These are phyloP conservation scores for Friedmanniomyces simplex DNA, from an alignment of 495 filamentous ascomycete species.

Conservation along the genomic window DNA sequence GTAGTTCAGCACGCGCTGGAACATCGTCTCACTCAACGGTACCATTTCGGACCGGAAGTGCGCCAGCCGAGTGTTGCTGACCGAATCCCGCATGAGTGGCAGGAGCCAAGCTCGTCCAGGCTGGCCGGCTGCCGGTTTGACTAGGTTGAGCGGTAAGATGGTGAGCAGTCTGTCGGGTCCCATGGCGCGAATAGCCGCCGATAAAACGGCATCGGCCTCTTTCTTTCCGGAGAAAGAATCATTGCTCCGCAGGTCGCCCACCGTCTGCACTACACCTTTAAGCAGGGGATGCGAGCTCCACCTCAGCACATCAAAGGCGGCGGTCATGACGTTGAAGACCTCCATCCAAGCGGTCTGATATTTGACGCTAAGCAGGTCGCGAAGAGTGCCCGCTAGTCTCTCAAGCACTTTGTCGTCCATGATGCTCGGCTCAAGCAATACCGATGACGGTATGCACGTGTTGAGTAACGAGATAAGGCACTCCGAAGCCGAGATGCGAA, in stretches of 20 bases:
- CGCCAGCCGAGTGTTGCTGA: constrained; percentile 69
- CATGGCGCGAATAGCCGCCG: constrained; percentile 76
- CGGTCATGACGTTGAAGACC: constrained; percentile 80
- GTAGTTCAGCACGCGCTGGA: constrained; percentile 75
- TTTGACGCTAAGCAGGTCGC: constrained; percentile 69
- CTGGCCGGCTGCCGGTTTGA: constrained; percentile 60
- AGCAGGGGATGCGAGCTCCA: constrained; percentile 76
- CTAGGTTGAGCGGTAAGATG: constrained; percentile 76
- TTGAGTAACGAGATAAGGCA: constrained; percentile 85
- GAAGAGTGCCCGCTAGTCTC: constrained; percentile 56
- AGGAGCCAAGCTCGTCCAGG: constrained; percentile 90
- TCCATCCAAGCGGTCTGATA: constrained; percentile 94
- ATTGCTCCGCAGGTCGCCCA: constrained; percentile 82
- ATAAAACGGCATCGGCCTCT: constrained; percentile 81
- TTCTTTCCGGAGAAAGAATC: constrained; percentile 90
- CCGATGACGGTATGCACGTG: constrained; percentile 70
- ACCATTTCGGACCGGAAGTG: constrained; percentile 82
- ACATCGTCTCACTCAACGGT: constrained; percentile 80
- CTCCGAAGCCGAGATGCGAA: constrained; percentile 85
- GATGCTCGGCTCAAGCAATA: constrained; percentile 69
- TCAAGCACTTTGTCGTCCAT: constrained; percentile 78
- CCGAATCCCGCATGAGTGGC: constrained; percentile 74
- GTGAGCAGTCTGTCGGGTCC: constrained; percentile 71
- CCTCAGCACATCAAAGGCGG: constrained; percentile 73
- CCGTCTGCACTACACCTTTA: constrained; percentile 55